phyloP scores from a whole-genome alignment of 1,139 yeast genomes.

The Eremothecium cymbalariae region DNA sequence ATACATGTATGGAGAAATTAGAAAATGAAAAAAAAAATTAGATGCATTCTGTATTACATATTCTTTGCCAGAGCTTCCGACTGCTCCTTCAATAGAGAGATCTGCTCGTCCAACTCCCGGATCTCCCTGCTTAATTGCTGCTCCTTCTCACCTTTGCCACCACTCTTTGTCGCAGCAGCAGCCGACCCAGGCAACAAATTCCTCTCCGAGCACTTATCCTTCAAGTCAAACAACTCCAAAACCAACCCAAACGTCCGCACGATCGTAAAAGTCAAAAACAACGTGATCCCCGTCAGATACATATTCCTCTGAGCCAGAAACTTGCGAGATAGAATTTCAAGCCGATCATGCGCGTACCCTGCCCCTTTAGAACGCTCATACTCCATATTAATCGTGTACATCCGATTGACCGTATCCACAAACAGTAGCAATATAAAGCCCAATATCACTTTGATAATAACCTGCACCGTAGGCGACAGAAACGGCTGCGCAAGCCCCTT shows the following conservation, averaged over 20 bases:
- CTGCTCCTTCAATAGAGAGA: slow-evolving; percentile 62
- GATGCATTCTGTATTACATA: slow-evolving; percentile 10
- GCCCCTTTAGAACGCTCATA: slow-evolving; percentile 28
- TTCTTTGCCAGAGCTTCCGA: slow-evolving; percentile 60
- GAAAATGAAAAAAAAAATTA: background rate
- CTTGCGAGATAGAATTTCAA: slow-evolving; percentile 47
- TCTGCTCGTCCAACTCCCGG: slow-evolving; percentile 38
- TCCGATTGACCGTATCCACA: slow-evolving; percentile 82
- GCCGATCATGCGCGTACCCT: slow-evolving; percentile 18
- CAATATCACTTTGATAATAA: slow-evolving; percentile 72
- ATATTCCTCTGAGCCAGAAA: slow-evolving; percentile 95
- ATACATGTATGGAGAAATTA: background rate
- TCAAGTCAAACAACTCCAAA: slow-evolving; percentile 62
- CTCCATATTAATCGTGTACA: slow-evolving; percentile 62
- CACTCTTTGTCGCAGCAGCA: slow-evolving; percentile 34
- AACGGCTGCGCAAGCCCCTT: slow-evolving; percentile 60
- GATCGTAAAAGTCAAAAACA: slow-evolving; percentile 78
- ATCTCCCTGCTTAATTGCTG: slow-evolving; percentile 33
- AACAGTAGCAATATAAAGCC: slow-evolving; percentile 80
- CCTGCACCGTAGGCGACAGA: slow-evolving; percentile 60
- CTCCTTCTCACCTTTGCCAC: slow-evolving; percentile 50
- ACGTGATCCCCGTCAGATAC: slow-evolving; percentile 92
- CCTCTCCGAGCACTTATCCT: slow-evolving; percentile 36
- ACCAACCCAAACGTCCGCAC: slow-evolving; percentile 82
- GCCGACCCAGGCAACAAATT: slow-evolving; percentile 25